Base-by-base conservation (phyloP, 768 basidiomycete genomes). In the Pleurotus ostreatus region DNA sequence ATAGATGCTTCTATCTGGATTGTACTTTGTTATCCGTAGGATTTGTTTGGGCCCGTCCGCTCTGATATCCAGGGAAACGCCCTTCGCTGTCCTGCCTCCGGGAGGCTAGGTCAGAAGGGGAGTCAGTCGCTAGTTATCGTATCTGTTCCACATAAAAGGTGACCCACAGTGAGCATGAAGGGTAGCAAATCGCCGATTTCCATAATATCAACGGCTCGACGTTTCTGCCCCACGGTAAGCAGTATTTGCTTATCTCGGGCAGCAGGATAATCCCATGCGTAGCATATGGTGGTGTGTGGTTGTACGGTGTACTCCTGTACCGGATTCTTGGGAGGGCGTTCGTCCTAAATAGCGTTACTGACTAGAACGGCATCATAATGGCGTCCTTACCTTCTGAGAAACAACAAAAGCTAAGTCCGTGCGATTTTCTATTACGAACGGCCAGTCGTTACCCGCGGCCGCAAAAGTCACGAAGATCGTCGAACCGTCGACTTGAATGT, bases 231-330 rank as follows among this genome's bases (percentile, higher is more conserved):
- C 48, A 86, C 78, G 8, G 69, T 67, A 18, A 99, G 74, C 37
- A 83, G 68, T 22, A 99, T 74, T 60, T 84, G 86, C 72, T 96
- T 98, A 62, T 89, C 86, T 46, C 76, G 75, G 1, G 86, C 86
- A 2, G 94, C 90, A 5, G 97, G 97, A 57, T 79, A 84, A 65
- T 99, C 97, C 96, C 96, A 99, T 4, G 94, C 89, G 66, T 98
- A 99, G 30, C 81, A 73, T 45, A 80, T 67, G 13, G 73, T 77
- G 2, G 80, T 73, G 39, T 79, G 82, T 8, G 84, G 77, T 4
- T 71, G 64, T 2, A 95, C 67, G n/a, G 71, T 75, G 69, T 94
- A 94, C 11, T 34, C 18, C 37, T 37, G 51, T 11, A 38, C 15
- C 5, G 51, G 18, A 70, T 61, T 83, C 82, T 78, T 82, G 64